phyloP scores from a whole-genome alignment of 225 moss, liverwort and hornwort species.

The Climacium dendroides region DNA sequence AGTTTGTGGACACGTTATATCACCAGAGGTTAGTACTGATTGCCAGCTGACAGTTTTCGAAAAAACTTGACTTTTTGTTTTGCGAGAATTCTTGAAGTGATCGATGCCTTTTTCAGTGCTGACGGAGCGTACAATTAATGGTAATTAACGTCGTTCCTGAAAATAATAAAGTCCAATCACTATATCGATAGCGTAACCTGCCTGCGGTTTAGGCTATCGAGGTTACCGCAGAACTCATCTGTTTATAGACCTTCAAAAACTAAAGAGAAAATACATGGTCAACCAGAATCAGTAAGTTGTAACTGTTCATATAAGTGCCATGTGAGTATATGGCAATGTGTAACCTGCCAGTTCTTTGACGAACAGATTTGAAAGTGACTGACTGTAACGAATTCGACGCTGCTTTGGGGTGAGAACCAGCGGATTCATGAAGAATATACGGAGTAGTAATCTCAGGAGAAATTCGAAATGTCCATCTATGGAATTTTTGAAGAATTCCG shows the following conservation, averaged over 20 bases:
- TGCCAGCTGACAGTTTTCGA: background rate
- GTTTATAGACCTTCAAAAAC: background rate
- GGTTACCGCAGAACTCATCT: too few relatives aligned
- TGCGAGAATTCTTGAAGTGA: background rate
- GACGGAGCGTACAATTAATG: background rate
- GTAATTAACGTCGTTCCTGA: background rate
- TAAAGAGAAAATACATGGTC: too few relatives aligned
- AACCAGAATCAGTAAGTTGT: background rate
- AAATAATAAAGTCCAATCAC: background rate
- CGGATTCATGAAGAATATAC: background rate
- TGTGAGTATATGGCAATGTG: too few relatives aligned
- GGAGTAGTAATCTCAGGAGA: background rate
- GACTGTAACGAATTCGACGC: background rate
- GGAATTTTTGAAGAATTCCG: background rate
- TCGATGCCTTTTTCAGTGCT: background rate
- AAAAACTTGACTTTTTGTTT: background rate
- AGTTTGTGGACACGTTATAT: slow-evolving; percentile 21
- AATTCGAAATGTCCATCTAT: background rate
- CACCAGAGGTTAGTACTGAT: slow-evolving; percentile 20
- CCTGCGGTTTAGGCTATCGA: too few relatives aligned
- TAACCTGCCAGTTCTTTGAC: too few relatives aligned
- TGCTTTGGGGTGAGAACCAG: background rate
- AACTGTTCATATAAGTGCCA: background rate
- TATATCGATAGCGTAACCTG: background rate
- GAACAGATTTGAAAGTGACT: too few relatives aligned